Base-by-base conservation (phyloP, 768 basidiomycete genomes). In the Calocera viscosa region DNA sequence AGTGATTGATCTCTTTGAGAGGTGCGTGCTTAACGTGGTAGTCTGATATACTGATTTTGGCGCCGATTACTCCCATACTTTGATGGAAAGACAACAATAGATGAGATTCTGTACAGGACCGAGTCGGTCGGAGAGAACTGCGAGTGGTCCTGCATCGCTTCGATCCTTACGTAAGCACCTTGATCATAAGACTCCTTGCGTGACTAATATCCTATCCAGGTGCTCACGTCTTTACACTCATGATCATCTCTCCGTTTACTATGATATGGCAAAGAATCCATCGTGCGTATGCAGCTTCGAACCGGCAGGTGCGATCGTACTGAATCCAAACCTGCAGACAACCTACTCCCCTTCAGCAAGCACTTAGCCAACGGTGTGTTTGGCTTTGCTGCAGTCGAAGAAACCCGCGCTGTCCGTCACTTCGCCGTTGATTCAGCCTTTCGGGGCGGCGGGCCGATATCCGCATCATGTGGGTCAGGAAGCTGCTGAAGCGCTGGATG, bases 61-160 rank as follows among this genome's bases (percentile, higher is more conserved):
- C 22, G 5, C 74, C 94, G 93, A 68, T 90, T 95, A 64, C 89
- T 91, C 68, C 90, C 91, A 71, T 96, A 92, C 74, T 93, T 97
- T 72, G 92, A 98, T 71, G 95, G 95, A 12, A 90, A 87, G 75
- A 86, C 82, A 64, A 91, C 91, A 0, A 90, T 94, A 68, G 93
- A 96, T 70, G 94, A 97, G 75, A 94, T 97, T 67, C 80, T 94
- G n/a, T 91, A 87, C 74, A 82, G 88, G 41, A 91, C 93, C 0
- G 89, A 65, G 88, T 97, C 67, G 83, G 87, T 40, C 82, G 89
- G 72, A 90, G 87, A 72, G 89, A 94, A 71, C 78, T 98, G 67
- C 82, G 91, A 17, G 87, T 88, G 71, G 85, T 96, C 5, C 75
- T 96, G 35, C 85, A 89, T 72, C 83, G 90, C 70, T 98, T 93